These are phyloP conservation scores for Punctularia strigosozonata DNA, from an alignment of 768 basidiomycete genomes.

Conservation along the genomic window DNA sequence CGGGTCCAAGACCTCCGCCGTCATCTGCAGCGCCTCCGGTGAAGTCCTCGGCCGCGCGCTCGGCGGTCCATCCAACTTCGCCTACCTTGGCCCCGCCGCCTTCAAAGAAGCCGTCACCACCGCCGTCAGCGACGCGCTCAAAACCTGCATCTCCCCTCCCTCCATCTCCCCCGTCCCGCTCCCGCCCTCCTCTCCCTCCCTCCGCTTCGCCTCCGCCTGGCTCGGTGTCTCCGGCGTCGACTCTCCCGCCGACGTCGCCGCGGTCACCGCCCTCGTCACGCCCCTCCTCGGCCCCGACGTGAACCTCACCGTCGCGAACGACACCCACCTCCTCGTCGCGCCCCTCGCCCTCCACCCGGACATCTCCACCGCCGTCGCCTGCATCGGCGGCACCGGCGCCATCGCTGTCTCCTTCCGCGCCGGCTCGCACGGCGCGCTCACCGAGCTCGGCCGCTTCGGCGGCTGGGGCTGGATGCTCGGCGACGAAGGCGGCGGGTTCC, in stretches of 20 bases:
- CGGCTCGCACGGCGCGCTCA: constrained; percentile 24
- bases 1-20: constrained; percentile 79
- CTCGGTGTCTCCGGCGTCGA: constrained; percentile 79
- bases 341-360: constrained; percentile 55
- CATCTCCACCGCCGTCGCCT: constrained; percentile 51
- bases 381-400: constrained; percentile 76
- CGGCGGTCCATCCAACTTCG: constrained; percentile 78
- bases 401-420: constrained; percentile 58
- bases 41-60: constrained; percentile 52
- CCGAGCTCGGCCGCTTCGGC: constrained; percentile 59
- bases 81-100: constrained; percentile 55
- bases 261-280: constrained; percentile 42
- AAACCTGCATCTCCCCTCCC: constrained; percentile 26
- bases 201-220: constrained; percentile 61
- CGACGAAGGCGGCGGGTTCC: constrained; percentile 75
- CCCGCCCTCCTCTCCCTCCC: constrained; percentile 12
- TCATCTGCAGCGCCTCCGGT: constrained; percentile 47
- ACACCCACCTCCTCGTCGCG: constrained; percentile 75
- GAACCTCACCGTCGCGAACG: constrained; percentile 58
- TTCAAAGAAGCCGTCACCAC: constrained; percentile 42
- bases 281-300: constrained; percentile 39
- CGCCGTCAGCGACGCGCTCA: constrained; percentile 45
- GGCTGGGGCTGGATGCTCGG: constrained; percentile 83
- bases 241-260: constrained; percentile 47
- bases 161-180: constrained; percentile 24